Percentiles rank a stretch among this genome's conserved stretches.
Conservation (phyloP, 140 eudicot species). For the Erigeron philadelphicus region DNA sequence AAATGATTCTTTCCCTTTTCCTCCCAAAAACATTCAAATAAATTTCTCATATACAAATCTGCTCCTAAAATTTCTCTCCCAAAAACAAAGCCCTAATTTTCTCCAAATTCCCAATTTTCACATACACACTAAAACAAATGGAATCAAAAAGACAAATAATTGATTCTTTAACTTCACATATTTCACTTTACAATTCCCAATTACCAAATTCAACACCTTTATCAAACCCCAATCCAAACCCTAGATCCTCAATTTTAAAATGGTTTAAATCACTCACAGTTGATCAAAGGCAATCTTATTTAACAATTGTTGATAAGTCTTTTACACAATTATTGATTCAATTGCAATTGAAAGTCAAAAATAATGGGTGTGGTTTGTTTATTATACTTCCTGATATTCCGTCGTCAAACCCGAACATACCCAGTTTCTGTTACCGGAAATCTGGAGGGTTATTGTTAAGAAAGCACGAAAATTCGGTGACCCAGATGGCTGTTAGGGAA, state of each 20-base stretch:
- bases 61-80: not conserved
- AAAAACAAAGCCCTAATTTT: slow-evolving; percentile 13
- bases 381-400: slow-evolving; percentile 70
- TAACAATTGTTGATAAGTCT: slow-evolving; percentile 45
- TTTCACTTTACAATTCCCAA: slow-evolving; percentile 61
- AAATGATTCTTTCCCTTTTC: too few species aligned
- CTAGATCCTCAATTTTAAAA: slow-evolving; percentile 53
- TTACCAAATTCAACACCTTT: slow-evolving; percentile 30
- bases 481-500: slow-evolving; percentile 32
- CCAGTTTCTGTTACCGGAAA: slow-evolving; percentile 57
- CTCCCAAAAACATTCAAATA: too few species aligned
- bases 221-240: slow-evolving; percentile 42
- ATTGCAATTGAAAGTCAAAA: slow-evolving; percentile 37
- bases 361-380: slow-evolving; percentile 44
- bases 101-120: slow-evolving; percentile 15
- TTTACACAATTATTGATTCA: slow-evolving; percentile 54
- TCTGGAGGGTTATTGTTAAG: slow-evolving; percentile 52
- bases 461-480: slow-evolving; percentile 26
- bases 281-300: slow-evolving; percentile 66
- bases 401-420: slow-evolving; percentile 31
- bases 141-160: slow-evolving; percentile 60
- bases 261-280: slow-evolving; percentile 74
- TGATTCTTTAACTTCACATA: slow-evolving; percentile 75
- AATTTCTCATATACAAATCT: too few species aligned
- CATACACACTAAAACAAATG: slow-evolving; percentile 28